Conservation (phyloP, 371 early-diverging fungal genomes). For the Mucor lusitanicus region DNA sequence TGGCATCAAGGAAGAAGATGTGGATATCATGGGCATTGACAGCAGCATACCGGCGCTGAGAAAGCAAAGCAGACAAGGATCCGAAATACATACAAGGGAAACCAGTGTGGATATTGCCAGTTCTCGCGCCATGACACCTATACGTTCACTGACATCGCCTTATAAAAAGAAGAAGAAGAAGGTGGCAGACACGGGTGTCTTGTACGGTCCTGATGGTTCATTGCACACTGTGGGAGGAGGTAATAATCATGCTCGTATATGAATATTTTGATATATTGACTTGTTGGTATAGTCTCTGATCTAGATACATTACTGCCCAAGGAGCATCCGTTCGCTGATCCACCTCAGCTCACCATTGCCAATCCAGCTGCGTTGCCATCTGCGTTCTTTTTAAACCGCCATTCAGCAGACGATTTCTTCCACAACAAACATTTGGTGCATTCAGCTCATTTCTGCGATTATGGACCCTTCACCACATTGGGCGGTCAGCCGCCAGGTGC, state of each 20-base stretch:
- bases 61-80: slow-evolving; percentile 32
- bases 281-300: slow-evolving; percentile 22
- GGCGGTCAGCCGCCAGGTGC: slow-evolving; percentile 53
- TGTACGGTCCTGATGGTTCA: slow-evolving; percentile 51
- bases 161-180: slow-evolving; percentile 55
- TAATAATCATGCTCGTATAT: too few relatives aligned
- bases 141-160: background rate
- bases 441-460: slow-evolving; percentile 53
- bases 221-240: slow-evolving; percentile 43
- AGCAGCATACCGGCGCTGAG: slow-evolving; percentile 25
- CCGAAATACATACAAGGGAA: slow-evolving; percentile 25
- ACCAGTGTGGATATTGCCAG: slow-evolving; percentile 29
- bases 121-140: slow-evolving; percentile 36
- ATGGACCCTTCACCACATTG: slow-evolving; percentile 54
- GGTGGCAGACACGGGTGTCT: slow-evolving; percentile 42
- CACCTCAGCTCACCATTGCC: slow-evolving; percentile 38
- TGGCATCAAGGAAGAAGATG: slow-evolving; percentile 46
- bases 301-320: slow-evolving; percentile 25
- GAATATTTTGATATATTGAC: too few relatives aligned
- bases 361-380: slow-evolving; percentile 50
- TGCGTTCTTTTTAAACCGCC: slow-evolving; percentile 38
- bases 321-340: slow-evolving; percentile 33
- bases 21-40: slow-evolving; percentile 57
- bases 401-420: slow-evolving; percentile 39
- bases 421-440: slow-evolving; percentile 40